Percentiles rank a stretch among this genome's conserved stretches.
Evolutionary conservation across 2,329 filamentous ascomycete genomes (phyloP).

Genomic region (Epichloe sibirici): DNA sequence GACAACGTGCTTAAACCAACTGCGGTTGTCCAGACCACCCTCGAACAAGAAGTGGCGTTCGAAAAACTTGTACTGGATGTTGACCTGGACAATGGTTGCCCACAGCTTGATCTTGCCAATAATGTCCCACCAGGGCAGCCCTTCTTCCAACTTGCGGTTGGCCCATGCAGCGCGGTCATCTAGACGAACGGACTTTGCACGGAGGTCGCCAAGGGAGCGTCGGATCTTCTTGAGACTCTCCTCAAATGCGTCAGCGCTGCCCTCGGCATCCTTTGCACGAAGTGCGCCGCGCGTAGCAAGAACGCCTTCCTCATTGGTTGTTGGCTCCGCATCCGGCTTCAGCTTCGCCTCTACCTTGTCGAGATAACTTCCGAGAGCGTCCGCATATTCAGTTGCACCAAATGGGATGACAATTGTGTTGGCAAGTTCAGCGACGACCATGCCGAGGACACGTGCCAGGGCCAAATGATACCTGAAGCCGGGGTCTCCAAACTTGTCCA

Average conservation of each 20-base stretch:
- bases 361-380: constrained; percentile 40
- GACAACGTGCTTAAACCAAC: constrained; percentile 91
- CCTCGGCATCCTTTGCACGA: constrained; percentile 14
- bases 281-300: constrained; percentile 18
- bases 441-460: constrained; percentile 52
- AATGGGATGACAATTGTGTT: constrained; percentile 52
- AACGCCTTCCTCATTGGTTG: constrained; percentile 16
- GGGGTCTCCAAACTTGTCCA: constrained; percentile 66
- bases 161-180: constrained; percentile 32
- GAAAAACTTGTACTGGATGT: constrained; percentile 71
- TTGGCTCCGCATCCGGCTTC: constrained; percentile 13
- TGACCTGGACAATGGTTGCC: constrained; percentile 52
- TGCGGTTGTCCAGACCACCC: constrained; percentile 62
- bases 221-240: constrained; percentile 27
- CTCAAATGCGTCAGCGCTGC: constrained; percentile 27
- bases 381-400: constrained; percentile 51
- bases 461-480: constrained; percentile 54
- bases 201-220: constrained; percentile 24
- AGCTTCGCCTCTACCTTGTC: constrained; percentile 38
- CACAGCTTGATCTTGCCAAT: constrained; percentile 54
- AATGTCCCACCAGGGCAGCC: constrained; percentile 70
- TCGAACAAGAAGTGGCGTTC: constrained; percentile 71
- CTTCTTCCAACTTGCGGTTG: constrained; percentile 30
- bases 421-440: constrained; percentile 48
- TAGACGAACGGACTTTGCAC: constrained; percentile 28